These are phyloP conservation scores for Colletotrichum plurivorum DNA, from an alignment of 2,329 filamentous ascomycete genomes.

Conservation along the genomic window DNA sequence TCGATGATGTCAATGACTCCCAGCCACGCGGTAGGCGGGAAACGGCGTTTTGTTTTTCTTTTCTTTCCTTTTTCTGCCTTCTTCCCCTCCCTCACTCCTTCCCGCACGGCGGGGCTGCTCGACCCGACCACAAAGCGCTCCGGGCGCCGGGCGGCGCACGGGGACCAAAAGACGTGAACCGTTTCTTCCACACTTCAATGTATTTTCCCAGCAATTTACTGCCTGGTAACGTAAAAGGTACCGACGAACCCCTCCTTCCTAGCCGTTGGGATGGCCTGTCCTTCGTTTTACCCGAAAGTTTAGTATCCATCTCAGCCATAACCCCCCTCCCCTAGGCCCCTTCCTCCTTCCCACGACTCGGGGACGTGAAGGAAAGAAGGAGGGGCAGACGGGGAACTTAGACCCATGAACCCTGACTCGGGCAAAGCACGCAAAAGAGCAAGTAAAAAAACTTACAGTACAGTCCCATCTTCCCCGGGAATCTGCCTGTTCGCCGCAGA, in stretches of 20 bases:
- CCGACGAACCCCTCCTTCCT: background rate
- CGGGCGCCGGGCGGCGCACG: background rate
- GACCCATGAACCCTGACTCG: slow-evolving; percentile 35
- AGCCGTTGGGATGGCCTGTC: background rate
- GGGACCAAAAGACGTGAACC: background rate
- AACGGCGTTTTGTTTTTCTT: background rate
- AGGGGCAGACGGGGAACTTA: background rate
- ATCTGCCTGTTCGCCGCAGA: too few relatives aligned
- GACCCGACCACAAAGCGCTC: slow-evolving; percentile 1
- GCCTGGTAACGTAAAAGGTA: background rate
- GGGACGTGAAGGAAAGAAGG: background rate
- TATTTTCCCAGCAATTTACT: background rate
- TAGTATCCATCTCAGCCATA: background rate
- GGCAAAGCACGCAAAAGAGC: too few relatives aligned
- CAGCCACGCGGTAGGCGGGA: slow-evolving; percentile 6
- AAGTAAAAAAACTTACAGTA: too few relatives aligned
- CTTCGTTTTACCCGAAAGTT: slow-evolving; percentile 12
- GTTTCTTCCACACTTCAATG: background rate
- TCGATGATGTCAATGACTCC: slow-evolving; percentile 46
- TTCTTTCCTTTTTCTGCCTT: background rate
- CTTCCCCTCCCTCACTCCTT: too few relatives aligned
- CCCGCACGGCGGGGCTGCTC: background rate
- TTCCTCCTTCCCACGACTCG: background rate
- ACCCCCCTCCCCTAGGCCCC: background rate
- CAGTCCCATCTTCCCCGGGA: too few relatives aligned